phyloP scores from a whole-genome alignment of 2,329 filamentous ascomycete genomes.

The Talaromyces rugulosus region DNA sequence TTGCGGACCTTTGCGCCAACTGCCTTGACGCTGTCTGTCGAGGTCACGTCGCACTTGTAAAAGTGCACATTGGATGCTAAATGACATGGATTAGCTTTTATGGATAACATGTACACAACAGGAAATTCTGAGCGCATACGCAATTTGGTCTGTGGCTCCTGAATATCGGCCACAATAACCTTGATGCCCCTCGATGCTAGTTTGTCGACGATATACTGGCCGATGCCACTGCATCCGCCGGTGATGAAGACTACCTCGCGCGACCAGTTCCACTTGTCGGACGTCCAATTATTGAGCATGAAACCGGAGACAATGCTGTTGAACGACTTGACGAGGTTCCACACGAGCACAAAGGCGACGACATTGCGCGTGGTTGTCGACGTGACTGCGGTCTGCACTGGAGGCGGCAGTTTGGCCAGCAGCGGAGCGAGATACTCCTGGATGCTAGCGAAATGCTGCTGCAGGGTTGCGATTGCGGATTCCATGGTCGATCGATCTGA shows the following conservation, averaged over 20 bases:
- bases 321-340: conserved; percentile 22
- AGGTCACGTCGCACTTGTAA: conserved; percentile 37
- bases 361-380: conserved; percentile 27
- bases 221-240: conserved; percentile 36
- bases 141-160: conserved; percentile 27
- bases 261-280: conserved; percentile 28
- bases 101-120: background rate
- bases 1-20: conserved; percentile 36
- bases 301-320: conserved; percentile 22
- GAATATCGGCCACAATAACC: conserved; percentile 35
- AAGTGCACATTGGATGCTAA: conserved; percentile 30
- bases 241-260: conserved; percentile 34
- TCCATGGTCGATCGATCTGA: background rate
- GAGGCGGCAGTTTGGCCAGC: conserved; percentile 23
- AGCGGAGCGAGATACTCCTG: background rate
- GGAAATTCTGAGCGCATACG: conserved; percentile 16
- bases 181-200: conserved; percentile 25
- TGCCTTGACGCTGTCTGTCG: conserved; percentile 24
- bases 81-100: background rate
- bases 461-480: conserved; percentile 18
- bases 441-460: conserved; percentile 12
- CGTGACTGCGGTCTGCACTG: conserved; percentile 22
- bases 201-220: conserved; percentile 32
- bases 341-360: conserved; percentile 19
- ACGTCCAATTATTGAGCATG: conserved; percentile 19